These are phyloP conservation scores for Rhododendron molle DNA, from an alignment of 148 eudicot species.

Conservation along the genomic window DNA sequence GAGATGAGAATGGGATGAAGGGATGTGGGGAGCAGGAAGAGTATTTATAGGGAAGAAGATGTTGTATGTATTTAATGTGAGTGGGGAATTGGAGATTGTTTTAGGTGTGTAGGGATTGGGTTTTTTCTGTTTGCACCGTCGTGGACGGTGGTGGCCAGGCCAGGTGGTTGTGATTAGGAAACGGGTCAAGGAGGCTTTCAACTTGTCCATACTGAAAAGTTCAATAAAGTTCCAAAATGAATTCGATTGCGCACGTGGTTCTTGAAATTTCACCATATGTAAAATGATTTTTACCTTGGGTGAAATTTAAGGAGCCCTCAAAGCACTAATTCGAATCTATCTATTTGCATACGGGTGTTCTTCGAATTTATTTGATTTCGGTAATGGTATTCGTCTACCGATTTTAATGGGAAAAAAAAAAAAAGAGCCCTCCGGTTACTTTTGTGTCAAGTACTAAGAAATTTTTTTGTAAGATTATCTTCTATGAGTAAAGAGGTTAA, in stretches of 20 bases:
- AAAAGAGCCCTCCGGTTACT: too few relatives aligned
- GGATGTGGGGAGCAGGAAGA: background rate
- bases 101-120: background rate
- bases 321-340: too few relatives aligned
- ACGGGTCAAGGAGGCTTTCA: background rate
- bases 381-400: too few relatives aligned
- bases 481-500: too few relatives aligned
- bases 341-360: too few relatives aligned
- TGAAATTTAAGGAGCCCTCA: too few relatives aligned
- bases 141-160: background rate
- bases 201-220: background rate
- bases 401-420: too few relatives aligned
- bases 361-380: too few relatives aligned
- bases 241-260: background rate
- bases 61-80: background rate
- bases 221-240: background rate
- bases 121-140: background rate
- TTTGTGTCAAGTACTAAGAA: too few relatives aligned
- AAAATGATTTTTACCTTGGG: too few relatives aligned
- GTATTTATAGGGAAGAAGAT: background rate
- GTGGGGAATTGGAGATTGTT: background rate
- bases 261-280: background rate
- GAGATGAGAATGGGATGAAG: background rate
- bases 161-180: background rate
- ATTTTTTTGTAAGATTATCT: too few relatives aligned